Evolutionary conservation across 257 asterid species (phyloP), one percentile per base, ranked within the genome.

Genomic region (Cordia subcordata): DNA sequence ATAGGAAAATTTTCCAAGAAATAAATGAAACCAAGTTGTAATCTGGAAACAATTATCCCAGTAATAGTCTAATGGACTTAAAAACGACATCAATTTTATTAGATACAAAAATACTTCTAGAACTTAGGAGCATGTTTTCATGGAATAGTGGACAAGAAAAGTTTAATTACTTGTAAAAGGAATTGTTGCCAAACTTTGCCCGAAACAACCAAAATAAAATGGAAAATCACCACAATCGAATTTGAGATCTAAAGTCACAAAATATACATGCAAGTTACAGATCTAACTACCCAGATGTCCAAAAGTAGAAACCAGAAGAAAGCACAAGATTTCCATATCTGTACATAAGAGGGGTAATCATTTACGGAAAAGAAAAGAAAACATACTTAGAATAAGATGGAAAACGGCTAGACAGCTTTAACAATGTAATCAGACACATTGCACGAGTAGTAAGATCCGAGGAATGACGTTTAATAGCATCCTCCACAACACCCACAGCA

Each of bases 401-500:
- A 79, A 72, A 89, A 61, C 90, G 97, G 68, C 88, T 83, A 17
- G 99, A 93, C 55, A 93, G 84, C 94, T 93, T 93, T 55, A 93
- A 76, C 79, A 93, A 79, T 59, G 97, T 80, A 74, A 87, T 65
- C 69, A 93, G 84, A 72, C 96, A 89, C 90, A 93, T 93, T 4
- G 99, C 92, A 61, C 72, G 89, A 66, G 95, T 85, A 15, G 92
- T 87, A 68, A 85, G 82, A 80, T 87, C 94, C 8, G 68, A 70
- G 63, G 94, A 75, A 73, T 85, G 83, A 75, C 78, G 73, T 62
- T 66, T 75, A 65, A 78, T 69, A 64, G 92, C 90, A 64, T 74
- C 69, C 77, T 89, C 95, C 47, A 93, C 82, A 74, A 85, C 80
- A 80, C 85, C 90, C 80, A 93, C 97, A 5, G 88, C 94, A 72